phyloP scores from a whole-genome alignment of 306 rosid genomes.

The Hylodesmum podocarpum region DNA sequence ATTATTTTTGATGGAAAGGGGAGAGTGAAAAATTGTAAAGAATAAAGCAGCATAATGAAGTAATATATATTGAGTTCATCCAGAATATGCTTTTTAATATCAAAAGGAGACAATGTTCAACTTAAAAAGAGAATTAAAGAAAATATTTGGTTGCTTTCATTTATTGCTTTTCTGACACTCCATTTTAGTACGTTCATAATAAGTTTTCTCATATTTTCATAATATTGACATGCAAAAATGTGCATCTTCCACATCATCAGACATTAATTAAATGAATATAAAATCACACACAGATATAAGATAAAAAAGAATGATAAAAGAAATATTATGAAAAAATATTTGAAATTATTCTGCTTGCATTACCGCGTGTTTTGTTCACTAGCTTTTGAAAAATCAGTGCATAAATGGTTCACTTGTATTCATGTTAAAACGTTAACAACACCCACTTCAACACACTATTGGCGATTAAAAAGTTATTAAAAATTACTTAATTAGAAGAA shows the following conservation, averaged over 20 bases:
- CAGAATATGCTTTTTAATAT: neutral
- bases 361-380: neutral
- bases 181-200: neutral
- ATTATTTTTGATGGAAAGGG: neutral
- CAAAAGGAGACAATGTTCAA: neutral
- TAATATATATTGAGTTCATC: neutral
- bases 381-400: neutral
- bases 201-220: neutral
- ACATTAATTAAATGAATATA: neutral
- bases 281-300: no score
- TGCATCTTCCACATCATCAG: neutral
- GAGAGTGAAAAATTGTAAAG: neutral
- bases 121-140: neutral
- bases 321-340: neutral
- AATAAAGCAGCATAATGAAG: neutral
- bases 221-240: neutral
- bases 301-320: neutral
- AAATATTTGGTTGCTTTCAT: neutral
- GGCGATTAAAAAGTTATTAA: no score
- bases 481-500: no score
- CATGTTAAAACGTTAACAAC: no score
- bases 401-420: neutral
- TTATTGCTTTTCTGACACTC: neutral
- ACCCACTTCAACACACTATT: no score
- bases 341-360: neutral